phyloP scores from a whole-genome alignment of 1,284 basidiomycete species.

The Xerocomus amazonicus region DNA sequence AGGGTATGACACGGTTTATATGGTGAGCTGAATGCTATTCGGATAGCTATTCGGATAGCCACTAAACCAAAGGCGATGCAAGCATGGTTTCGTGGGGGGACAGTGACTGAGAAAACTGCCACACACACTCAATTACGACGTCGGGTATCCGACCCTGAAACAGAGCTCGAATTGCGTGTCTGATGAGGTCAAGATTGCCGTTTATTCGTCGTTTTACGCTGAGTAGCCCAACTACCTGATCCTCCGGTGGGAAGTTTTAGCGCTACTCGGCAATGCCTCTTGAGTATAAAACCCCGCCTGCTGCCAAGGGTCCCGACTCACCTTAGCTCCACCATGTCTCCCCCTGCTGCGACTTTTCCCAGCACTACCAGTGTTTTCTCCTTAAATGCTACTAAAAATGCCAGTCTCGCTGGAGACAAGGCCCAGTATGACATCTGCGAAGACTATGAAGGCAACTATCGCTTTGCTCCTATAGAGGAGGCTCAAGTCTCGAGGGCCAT shows the following conservation, averaged over 20 bases:
- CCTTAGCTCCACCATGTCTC: conserved; percentile 18
- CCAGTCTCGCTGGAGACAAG: not conserved
- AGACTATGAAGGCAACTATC: conserved; percentile 44
- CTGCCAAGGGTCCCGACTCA: no score
- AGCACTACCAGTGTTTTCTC: conserved; percentile 6
- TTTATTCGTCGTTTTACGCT: no score
- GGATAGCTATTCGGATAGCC: not conserved
- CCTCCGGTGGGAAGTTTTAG: no score
- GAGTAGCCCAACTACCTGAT: no score
- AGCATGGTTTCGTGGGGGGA: no score
- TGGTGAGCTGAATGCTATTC: not conserved
- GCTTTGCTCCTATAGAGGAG: conserved; percentile 73
- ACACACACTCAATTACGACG: no score
- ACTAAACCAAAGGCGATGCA: not conserved
- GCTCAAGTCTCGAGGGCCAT: conserved; percentile 75
- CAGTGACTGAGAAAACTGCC: no score
- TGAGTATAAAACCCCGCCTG: no score
- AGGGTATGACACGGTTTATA: not conserved
- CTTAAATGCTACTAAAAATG: conserved; percentile 10
- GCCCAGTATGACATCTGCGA: conserved; percentile 24
- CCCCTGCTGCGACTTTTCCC: conserved; percentile 23
- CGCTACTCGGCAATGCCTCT: no score
- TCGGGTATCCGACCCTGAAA: no score
- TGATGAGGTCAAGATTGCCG: no score
- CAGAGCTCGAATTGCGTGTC: no score